Percentiles rank a stretch among this genome's conserved stretches.
phyloP scores from a whole-genome alignment of 306 rosid species.

The Malus domestica region DNA sequence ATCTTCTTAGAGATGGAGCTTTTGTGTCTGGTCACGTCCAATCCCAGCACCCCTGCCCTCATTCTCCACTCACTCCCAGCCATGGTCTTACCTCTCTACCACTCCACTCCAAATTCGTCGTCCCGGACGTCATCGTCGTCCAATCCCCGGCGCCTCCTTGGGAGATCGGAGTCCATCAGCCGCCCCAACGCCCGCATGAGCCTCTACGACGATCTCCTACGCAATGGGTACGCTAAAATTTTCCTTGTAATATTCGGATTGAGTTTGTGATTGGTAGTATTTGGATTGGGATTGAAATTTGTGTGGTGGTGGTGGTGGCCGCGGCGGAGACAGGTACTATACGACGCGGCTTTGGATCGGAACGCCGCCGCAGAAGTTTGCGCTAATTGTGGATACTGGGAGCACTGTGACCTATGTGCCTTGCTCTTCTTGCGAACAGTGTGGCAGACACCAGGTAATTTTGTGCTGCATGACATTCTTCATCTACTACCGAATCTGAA shows the following conservation, averaged over 20 bases:
- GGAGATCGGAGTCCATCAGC: conserved; percentile 32
- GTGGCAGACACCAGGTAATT: conserved; percentile 63
- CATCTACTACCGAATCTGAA: not conserved
- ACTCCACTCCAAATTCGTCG: conserved; percentile 38
- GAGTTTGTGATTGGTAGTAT: not conserved
- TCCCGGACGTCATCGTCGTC: conserved; percentile 4
- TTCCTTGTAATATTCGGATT: not conserved
- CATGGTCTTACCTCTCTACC: conserved; percentile 70
- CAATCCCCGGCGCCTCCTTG: conserved; percentile 56
- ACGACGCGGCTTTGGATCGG: conserved; percentile 94
- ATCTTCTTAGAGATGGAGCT: not conserved
- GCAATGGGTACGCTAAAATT: conserved; percentile 49
- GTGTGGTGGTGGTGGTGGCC: not conserved
- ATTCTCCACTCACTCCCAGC: conserved; percentile 35
- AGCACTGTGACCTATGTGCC: conserved; percentile 97
- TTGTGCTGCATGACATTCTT: not conserved
- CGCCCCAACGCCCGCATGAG: conserved; percentile 78
- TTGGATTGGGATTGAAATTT: not conserved
- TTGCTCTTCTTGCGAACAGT: conserved; percentile 69
- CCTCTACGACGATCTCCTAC: conserved; percentile 88
- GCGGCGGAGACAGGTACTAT: conserved; percentile 45
- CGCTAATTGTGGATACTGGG: conserved; percentile 93
- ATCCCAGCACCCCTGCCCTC: conserved; percentile 26
- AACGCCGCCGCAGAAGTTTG: conserved; percentile 85
- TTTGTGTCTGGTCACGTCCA: conserved; percentile 15